These are phyloP conservation scores for Neonectria magnoliae DNA, from an alignment of 2,329 filamentous ascomycete genomes.

Conservation along the genomic window DNA sequence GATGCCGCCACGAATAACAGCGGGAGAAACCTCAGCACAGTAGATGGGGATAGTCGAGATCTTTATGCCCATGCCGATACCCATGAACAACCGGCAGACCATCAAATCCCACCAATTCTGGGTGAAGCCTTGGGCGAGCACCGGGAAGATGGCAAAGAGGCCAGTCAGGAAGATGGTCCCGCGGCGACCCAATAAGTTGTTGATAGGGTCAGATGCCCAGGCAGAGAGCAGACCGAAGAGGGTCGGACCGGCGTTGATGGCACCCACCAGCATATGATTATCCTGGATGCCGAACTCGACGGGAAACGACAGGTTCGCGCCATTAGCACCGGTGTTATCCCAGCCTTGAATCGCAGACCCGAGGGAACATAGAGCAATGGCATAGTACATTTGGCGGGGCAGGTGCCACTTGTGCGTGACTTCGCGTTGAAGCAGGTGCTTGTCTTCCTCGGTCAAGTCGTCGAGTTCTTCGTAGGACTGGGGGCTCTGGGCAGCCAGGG, in stretches of 20 bases:
- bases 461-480: conserved; percentile 30
- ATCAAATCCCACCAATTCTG: conserved; percentile 62
- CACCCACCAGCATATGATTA: conserved; percentile 63
- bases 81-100: conserved; percentile 57
- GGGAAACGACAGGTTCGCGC: conserved; percentile 53
- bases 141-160: conserved; percentile 64
- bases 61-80: conserved; percentile 68
- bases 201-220: conserved; percentile 51
- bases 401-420: conserved; percentile 44
- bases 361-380: conserved; percentile 44
- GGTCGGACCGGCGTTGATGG: conserved; percentile 59
- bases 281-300: conserved; percentile 48
- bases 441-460: conserved; percentile 41
- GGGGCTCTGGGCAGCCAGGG: conserved; percentile 43
- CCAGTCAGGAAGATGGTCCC: conserved; percentile 63
- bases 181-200: conserved; percentile 41
- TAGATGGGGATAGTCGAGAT: conserved; percentile 60
- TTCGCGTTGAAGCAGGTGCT: conserved; percentile 36
- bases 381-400: conserved; percentile 40
- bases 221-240: conserved; percentile 37
- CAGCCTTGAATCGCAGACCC: conserved; percentile 52
- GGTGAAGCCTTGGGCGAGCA: conserved; percentile 62
- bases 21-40: conserved; percentile 61
- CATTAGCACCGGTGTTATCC: conserved; percentile 56
- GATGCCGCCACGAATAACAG: conserved; percentile 59